Base-by-base conservation (phyloP, 495 filamentous ascomycete species). In the Saxophila tyrrhenica region DNA sequence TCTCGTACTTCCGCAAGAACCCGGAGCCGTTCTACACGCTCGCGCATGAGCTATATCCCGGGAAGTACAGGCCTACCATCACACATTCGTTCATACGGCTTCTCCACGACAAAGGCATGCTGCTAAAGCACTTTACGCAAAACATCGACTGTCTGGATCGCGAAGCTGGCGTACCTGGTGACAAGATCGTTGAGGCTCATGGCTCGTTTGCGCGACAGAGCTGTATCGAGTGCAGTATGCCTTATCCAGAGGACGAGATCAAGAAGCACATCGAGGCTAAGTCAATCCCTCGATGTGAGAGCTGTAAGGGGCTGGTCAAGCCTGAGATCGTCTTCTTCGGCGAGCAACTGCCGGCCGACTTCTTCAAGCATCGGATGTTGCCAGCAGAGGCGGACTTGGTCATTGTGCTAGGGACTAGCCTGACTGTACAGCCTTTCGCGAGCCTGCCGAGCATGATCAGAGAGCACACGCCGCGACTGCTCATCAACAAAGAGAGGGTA, bases 301-400 rank as follows among this genome's bases (percentile, higher is more conserved):
- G 74, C 24, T 98, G 94, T 65, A 72, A 78, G 20, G 91, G 90
- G 0, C 67, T 94, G 5, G 88, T 97, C 47, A 97, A 98, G 69
- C 92, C 92, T 2, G 91, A 96, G 62, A 97, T 98, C 69, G 89
- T 94, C 2, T 98, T 98, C 70, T 98, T 97, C 64, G 82, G 83
- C 50, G 84, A 89, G 67, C 61, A 69, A 22, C 70, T 98, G 24
- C 94, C 92, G 0, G 65, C 66, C 10, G 62, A 65, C 0, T 98
- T 97, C 67, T 81, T 83, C 60, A 59, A 67, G 2, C 85, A 81
- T 55, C 69, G 72, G 20, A 54, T 61, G 21, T 60, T 84, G 17
- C 77, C 80, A 1, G 69, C 61, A 16, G 64, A 73, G 56, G 87
- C 89, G 2, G 91, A 97, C 66, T 69, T 97, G 25, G 80, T 82